Evolutionary conservation across 164 flowering plant genomes (phyloP), one percentile per base, ranked within the genome.

Genomic region (Berberis vulgaris): DNA sequence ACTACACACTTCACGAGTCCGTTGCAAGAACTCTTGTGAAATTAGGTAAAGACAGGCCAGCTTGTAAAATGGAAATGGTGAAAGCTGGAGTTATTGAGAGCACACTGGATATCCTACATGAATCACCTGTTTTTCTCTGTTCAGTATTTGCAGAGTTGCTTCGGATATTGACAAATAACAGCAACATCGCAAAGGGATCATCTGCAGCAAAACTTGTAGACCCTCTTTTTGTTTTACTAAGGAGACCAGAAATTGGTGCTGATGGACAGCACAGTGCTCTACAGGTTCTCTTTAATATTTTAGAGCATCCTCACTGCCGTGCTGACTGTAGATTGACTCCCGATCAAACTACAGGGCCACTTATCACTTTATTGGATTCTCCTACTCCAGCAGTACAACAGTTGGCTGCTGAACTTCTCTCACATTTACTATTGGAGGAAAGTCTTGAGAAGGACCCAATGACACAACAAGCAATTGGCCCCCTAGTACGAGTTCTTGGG

Each of bases 61-160:
- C 90, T 68, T 91, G 97, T 73, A 95, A 95, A 82, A 74, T 88
- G 87, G 97, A 91, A 73, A 95, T 95, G 99, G 97, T 95, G 66
- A 91, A 88, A 79, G 87, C 91, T 67, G 97, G 98, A 41, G 91
- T 86, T 2, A 86, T 91, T 60, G 97, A 95, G 71, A 77, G 92
- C 66, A 62, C 83, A 59, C 92, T 95, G 61, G 95, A 91, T 71
- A 84, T 95, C 60, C 89, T 95, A 42, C 96, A 75, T 61, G 99
- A 95, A n/a, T 65, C 78, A 55, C 99, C 99, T n/a, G 92, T 85
- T 79, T 91, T 85, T 75, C 92, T 89, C 2, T 89, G 87, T 72
- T 80, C 97, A 60, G 89, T 87, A 43, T 84, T 95, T 77, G 86
- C 94, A 9, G 99, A 95, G 77, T 67, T 95, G 67, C 85, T 95